Base-by-base conservation (phyloP, 2,329 filamentous ascomycete genomes). In the Talaromyces sp. region DNA sequence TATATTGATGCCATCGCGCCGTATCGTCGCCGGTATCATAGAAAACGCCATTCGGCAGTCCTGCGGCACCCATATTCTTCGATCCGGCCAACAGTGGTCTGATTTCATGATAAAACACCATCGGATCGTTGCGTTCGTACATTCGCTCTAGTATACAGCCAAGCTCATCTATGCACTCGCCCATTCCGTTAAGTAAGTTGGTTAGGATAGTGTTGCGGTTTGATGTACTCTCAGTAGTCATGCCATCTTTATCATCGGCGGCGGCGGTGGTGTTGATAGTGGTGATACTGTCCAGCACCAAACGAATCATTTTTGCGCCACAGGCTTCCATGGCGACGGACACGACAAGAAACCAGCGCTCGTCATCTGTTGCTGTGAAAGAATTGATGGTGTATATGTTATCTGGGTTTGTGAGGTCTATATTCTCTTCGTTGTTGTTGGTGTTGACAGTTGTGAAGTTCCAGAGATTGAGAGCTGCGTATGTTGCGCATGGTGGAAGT, bases 311-410 rank as follows among this genome's bases (percentile, higher is more conserved):
- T 3, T 77, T 75, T 8, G 77, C 82, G 5, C 82, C 83, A 65
- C 79, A 79, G 47, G 82, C 82, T 70, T 85, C 83, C 70, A 85
- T 81, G 16, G 82, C 81, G 3, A 82, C 80, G 0, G 82, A 84
- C 33, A 85, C 79, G 57, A 83, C 76, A 67, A 83, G 80, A 69
- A 85, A 85, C 78, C 78, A 80, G 66, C 78, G 75, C 67, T 80
- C 78, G 31, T 79, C 78, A 50, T 72, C 73, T 9, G 75, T 78
- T 16, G 72, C 75, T 0, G 78, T 80, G 31, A 78, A 76, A 0
- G 78, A 76, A n/a, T 72, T 71, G 4, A 74, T 65, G 2, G 75
- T 70, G 1, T 66, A 69, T 9, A 80, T 68, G 24, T 77, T 75
- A 16, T 78, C 76, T 1, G 76, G 75, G 27, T 77, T 67, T n/a